Percentiles rank a stretch among this genome's conserved stretches.
Evolutionary conservation across 257 asterid species (phyloP).

Genomic region (Lycium ferocissimum): DNA sequence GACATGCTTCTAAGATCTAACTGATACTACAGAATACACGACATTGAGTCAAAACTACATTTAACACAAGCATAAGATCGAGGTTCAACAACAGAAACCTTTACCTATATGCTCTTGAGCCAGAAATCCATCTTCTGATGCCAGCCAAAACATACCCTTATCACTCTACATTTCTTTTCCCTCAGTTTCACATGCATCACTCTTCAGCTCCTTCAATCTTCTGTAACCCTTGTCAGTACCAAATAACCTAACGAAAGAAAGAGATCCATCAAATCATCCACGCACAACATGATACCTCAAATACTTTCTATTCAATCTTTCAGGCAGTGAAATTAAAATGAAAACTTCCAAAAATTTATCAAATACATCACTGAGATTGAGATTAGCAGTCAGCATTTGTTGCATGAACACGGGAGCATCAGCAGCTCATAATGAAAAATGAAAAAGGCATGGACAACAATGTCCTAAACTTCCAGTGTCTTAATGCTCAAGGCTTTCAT

Average conservation of each 20-base stretch:
- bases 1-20: conserved; percentile 38
- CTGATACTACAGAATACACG: conserved; percentile 44
- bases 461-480: background rate
- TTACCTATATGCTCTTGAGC: conserved; percentile 38
- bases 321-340: too few species aligned
- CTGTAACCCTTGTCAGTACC: conserved; percentile 92
- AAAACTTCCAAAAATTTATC: background rate
- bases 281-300: background rate
- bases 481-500: conserved; percentile 1
- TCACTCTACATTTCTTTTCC: conserved; percentile 51
- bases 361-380: background rate
- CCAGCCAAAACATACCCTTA: conserved; percentile 25
- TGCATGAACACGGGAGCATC: background rate
- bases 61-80: conserved; percentile 36
- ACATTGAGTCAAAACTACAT: conserved; percentile 32
- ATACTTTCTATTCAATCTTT: background rate
- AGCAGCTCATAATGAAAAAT: background rate
- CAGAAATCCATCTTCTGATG: conserved; percentile 33
- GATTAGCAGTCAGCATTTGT: background rate
- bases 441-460: background rate
- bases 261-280: background rate
- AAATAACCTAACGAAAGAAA: conserved; percentile 63
- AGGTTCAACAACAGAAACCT: conserved; percentile 33
- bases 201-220: conserved; percentile 79
- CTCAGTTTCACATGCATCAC: conserved; percentile 48